phyloP scores from a whole-genome alignment of 306 rosid species.

The Casuarina glauca region DNA sequence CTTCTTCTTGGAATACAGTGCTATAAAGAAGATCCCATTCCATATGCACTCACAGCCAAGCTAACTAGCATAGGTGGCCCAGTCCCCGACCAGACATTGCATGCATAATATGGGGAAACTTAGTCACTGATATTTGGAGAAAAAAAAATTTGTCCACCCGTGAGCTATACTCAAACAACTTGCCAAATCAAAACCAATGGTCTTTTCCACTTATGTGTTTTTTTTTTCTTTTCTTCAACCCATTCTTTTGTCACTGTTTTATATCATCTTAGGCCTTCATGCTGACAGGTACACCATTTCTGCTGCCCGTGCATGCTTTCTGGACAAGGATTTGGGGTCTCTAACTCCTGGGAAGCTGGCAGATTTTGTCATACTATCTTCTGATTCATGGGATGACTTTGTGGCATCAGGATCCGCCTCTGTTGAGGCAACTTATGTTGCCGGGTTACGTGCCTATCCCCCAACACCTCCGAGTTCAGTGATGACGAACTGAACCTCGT shows the following conservation, averaged over 20 bases:
- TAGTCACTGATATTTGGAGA: neutral
- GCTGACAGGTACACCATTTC: constrained; percentile 69
- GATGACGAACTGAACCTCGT: neutral
- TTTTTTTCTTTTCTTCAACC: neutral
- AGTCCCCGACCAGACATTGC: too few species aligned
- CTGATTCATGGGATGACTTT: constrained; percentile 62
- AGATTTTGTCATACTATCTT: constrained; percentile 73
- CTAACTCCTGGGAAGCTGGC: constrained; percentile 71
- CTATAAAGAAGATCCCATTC: neutral
- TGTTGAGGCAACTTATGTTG: constrained; percentile 68
- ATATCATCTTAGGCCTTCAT: constrained; percentile 4
- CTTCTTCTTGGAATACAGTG: neutral
- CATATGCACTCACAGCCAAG: neutral
- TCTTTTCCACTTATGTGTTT: neutral
- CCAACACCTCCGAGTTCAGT: constrained; percentile 24
- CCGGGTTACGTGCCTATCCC: constrained; percentile 73
- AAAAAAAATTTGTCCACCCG: neutral
- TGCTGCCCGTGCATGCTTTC: constrained; percentile 85
- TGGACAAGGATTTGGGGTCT: constrained; percentile 70
- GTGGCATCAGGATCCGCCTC: constrained; percentile 58
- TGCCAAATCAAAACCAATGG: neutral
- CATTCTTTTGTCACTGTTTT: neutral
- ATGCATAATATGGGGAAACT: too few species aligned
- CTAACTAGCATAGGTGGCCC: too few species aligned
- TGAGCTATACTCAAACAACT: neutral